A percentile compares a stretch with the other conserved stretches of the same genome.
phyloP scores from a whole-genome alignment of 495 filamentous ascomycete species.

The Achaetomiella virescens region DNA sequence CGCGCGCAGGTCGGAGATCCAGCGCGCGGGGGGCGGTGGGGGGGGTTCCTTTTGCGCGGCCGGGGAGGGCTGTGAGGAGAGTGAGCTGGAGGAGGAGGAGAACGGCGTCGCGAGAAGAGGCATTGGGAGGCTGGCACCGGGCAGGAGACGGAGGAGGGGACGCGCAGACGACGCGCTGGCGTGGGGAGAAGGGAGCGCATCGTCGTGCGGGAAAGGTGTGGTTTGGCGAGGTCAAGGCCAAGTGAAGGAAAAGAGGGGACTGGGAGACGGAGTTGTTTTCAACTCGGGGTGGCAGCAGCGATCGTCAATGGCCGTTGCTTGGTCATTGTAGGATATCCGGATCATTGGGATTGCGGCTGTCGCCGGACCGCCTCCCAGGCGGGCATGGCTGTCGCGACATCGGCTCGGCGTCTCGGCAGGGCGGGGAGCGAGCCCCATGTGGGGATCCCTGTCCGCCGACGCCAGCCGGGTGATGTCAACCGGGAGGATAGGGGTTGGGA shows the following conservation, averaged over 20 bases:
- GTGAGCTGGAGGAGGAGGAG: not conserved
- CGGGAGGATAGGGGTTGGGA: not conserved
- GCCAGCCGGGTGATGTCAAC: conserved; percentile 6
- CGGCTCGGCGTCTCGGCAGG: conserved; percentile 13
- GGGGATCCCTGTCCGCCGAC: conserved; percentile 8
- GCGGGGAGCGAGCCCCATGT: not conserved
- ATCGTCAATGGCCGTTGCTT: not conserved
- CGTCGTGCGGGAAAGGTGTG: not conserved
- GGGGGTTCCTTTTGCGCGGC: conserved; percentile 12
- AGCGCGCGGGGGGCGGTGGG: conserved; percentile 44
- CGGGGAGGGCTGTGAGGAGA: not conserved
- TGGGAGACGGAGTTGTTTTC: no score
- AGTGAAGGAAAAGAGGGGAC: not conserved
- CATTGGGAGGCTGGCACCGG: not conserved
- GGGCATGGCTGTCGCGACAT: not conserved
- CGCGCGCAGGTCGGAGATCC: conserved; percentile 67
- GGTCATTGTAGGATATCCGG: not conserved
- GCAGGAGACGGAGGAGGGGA: not conserved
- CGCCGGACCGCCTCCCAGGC: not conserved
- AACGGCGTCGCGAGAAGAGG: not conserved
- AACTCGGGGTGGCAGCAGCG: no score
- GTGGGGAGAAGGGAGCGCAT: not conserved
- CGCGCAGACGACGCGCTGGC: not conserved
- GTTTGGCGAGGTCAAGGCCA: not conserved
- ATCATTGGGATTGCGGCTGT: not conserved